Conservation (phyloP, 768 basidiomycete genomes). For the Panaeolus papilionaceus region DNA sequence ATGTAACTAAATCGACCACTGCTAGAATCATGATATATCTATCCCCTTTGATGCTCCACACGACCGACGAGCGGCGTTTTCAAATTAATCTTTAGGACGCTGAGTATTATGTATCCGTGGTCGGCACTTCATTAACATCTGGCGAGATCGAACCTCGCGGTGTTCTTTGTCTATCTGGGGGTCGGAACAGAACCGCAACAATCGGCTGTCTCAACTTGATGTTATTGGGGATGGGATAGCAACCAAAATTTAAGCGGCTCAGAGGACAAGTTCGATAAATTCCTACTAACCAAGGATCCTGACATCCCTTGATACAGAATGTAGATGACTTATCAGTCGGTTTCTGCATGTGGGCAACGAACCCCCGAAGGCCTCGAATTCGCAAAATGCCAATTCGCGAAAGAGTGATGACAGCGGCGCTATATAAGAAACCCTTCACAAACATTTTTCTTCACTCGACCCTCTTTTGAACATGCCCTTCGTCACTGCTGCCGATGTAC, state of each 20-base stretch:
- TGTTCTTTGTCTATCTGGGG: neutral
- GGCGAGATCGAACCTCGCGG: neutral
- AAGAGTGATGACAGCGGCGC: neutral
- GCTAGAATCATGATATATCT: neutral
- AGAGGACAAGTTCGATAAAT: neutral
- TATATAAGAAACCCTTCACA: neutral
- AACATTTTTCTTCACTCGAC: neutral
- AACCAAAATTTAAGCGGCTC: neutral
- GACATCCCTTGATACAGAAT: neutral
- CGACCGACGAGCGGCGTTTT: neutral
- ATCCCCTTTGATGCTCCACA: conserved; percentile 2
- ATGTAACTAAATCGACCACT: neutral
- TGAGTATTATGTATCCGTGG: neutral
- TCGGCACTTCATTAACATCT: neutral
- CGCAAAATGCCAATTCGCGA: neutral
- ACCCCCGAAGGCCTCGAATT: neutral
- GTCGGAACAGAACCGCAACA: neutral
- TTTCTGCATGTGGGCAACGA: neutral
- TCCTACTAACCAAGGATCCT: neutral
- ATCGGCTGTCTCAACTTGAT: neutral
- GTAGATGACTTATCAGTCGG: neutral
- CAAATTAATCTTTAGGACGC: neutral
- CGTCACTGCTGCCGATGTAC: conserved; percentile 17
- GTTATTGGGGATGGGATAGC: neutral
- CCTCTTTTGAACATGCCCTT: conserved; percentile 22